Evolutionary conservation across 306 rosid genomes (phyloP).

Genomic region (Quercus parvula): DNA sequence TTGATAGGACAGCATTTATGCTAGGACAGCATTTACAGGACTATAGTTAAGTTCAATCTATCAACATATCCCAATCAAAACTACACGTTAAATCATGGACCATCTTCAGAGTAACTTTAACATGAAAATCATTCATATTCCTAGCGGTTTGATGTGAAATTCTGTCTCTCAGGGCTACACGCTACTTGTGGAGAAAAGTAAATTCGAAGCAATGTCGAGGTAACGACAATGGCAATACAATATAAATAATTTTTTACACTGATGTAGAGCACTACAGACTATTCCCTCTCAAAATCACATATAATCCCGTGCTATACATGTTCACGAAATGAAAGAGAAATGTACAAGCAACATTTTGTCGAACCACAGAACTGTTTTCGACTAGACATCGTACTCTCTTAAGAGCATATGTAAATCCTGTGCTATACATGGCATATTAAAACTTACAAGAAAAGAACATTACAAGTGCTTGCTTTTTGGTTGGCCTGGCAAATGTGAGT

Average conservation of each 20-base stretch:
- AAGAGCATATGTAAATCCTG: conserved; percentile 32
- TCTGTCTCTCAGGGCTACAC: too few species aligned
- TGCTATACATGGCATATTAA: conserved; percentile 39
- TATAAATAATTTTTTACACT: background rate
- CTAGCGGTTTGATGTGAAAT: too few species aligned
- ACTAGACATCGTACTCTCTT: conserved; percentile 30
- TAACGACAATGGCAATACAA: background rate
- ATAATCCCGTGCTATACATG: conserved; percentile 17
- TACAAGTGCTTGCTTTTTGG: conserved; percentile 32
- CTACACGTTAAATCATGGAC: too few species aligned
- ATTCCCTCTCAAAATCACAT: conserved; percentile 6
- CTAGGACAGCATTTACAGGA: too few species aligned
- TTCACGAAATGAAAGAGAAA: conserved; percentile 5
- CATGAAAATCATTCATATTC: background rate
- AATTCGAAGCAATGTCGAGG: too few species aligned
- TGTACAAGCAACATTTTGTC: conserved; percentile 23
- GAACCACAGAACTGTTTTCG: conserved; percentile 14
- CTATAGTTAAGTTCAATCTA: too few species aligned
- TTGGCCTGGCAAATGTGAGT: conserved; percentile 23
- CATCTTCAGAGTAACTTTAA: background rate
- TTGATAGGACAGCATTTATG: too few species aligned
- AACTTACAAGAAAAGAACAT: conserved; percentile 14
- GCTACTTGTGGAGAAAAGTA: too few species aligned
- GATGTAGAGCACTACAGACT: background rate
- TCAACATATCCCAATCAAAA: too few species aligned